Conservation (phyloP, 805 yeast species). For the Candida corydali region DNA sequence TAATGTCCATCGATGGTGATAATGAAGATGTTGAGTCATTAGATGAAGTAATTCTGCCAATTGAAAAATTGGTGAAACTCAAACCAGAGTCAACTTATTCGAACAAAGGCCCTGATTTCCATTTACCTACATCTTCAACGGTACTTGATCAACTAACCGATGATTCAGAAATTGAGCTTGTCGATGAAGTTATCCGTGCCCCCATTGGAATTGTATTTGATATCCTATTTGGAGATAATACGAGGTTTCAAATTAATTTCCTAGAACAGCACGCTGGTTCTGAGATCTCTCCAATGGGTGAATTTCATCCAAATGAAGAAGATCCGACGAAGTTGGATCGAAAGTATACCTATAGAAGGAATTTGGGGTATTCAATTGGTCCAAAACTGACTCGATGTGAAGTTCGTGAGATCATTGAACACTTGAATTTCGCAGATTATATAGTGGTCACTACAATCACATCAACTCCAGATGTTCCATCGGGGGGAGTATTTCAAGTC, state of each 20-base stretch:
- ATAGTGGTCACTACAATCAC: conserved; percentile 62
- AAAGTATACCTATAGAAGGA: conserved; percentile 65
- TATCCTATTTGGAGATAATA: conserved; percentile 62
- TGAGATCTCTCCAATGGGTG: conserved; percentile 36
- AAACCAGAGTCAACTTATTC: conserved; percentile 35
- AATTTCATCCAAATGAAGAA: conserved; percentile 29
- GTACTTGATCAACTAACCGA: conserved; percentile 10
- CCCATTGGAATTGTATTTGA: conserved; percentile 76
- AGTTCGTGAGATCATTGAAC: conserved; percentile 53
- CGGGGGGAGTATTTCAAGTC: conserved; percentile 78
- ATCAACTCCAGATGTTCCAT: conserved; percentile 91
- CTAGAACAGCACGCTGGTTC: conserved; percentile 45
- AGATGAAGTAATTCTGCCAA: conserved; percentile 21
- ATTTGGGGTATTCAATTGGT: conserved; percentile 77
- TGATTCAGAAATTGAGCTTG: conserved; percentile 41
- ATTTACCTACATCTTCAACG: conserved; percentile 50
- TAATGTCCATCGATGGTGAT: conserved; percentile 44
- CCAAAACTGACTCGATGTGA: conserved; percentile 88
- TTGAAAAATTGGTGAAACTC: conserved; percentile 27
- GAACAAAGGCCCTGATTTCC: conserved; percentile 64
- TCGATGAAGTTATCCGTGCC: conserved; percentile 51
- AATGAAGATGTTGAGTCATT: conserved; percentile 22
- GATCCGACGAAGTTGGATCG: conserved; percentile 43
- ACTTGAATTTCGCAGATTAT: conserved; percentile 48
- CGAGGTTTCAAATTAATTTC: conserved; percentile 31